These are phyloP conservation scores for Gossypium gossypioides DNA, from an alignment of 441 rosid species.

Conservation along the genomic window DNA sequence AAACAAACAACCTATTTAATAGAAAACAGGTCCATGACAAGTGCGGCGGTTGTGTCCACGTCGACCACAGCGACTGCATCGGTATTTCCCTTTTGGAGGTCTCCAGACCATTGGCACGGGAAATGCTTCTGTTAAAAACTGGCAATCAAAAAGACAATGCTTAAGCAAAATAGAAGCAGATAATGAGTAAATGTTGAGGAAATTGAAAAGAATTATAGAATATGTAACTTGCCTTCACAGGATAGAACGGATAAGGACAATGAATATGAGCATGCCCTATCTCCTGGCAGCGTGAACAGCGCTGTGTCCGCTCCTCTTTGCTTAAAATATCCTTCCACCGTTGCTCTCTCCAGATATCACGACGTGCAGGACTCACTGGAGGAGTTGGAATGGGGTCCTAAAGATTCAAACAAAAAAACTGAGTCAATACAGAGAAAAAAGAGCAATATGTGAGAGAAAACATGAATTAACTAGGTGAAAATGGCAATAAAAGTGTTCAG, in stretches of 20 bases:
- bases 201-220: neutral
- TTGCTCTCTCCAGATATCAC: conserved; percentile 2
- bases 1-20: conserved; percentile 1
- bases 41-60: conserved; percentile 8
- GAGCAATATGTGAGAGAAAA: neutral
- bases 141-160: neutral
- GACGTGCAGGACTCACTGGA: neutral
- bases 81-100: neutral
- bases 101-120: neutral
- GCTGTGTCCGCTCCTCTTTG: conserved; percentile 1
- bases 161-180: neutral
- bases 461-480: neutral
- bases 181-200: neutral
- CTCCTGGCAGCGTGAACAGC: conserved; percentile 9
- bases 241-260: conserved; percentile 7
- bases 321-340: conserved; percentile 1
- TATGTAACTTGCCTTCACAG: neutral
- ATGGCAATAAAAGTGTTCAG: neutral
- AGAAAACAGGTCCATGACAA: conserved; percentile 12
- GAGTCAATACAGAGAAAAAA: neutral
- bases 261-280: neutral
- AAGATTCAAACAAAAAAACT: neutral
- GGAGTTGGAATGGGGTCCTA: neutral
- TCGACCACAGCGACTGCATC: conserved; percentile 14
- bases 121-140: neutral